These are phyloP conservation scores for Phytopythium chamaehyphon DNA, from an alignment of 352 stramenopile species.

Conservation along the genomic window DNA sequence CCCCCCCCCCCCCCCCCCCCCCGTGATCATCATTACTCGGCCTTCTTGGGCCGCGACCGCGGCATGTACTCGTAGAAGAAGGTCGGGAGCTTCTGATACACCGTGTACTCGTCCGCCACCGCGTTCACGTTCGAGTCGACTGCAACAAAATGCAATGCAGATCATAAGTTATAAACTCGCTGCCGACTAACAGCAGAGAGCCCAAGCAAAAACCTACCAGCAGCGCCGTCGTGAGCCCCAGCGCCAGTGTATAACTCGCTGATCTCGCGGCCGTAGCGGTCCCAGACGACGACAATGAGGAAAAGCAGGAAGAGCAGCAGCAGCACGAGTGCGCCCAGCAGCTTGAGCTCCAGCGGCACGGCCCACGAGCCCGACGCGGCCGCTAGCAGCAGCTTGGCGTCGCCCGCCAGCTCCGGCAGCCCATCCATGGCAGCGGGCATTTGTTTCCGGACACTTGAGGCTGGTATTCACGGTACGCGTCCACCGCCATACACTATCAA, in stretches of 20 bases:
- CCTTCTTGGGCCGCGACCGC: conserved; percentile 48
- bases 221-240: conserved; percentile 12
- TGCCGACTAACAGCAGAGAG: conserved; percentile 3
- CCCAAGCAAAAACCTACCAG: conserved; percentile 15
- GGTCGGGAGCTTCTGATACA: conserved; percentile 83
- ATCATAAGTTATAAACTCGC: no score
- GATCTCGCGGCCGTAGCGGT: conserved; percentile 82
- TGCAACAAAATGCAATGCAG: no score
- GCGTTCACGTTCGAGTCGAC: conserved; percentile 60
- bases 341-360: conserved; percentile 62
- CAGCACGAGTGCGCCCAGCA: conserved; percentile 55
- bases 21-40: conserved; percentile 9
- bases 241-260: conserved; percentile 67
- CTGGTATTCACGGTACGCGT: no score
- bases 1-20: no score
- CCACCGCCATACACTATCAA: no score
- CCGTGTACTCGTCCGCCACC: conserved; percentile 73
- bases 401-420: conserved; percentile 20
- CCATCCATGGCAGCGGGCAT: no score
- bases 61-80: conserved; percentile 89
- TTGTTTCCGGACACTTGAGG: no score
- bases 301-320: conserved; percentile 82
- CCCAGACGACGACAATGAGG: conserved; percentile 78
- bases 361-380: conserved; percentile 22
- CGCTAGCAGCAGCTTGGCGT: conserved; percentile 26